phyloP scores from a whole-genome alignment of 2,329 filamentous ascomycete species.

The Rosellinia necatrix region DNA sequence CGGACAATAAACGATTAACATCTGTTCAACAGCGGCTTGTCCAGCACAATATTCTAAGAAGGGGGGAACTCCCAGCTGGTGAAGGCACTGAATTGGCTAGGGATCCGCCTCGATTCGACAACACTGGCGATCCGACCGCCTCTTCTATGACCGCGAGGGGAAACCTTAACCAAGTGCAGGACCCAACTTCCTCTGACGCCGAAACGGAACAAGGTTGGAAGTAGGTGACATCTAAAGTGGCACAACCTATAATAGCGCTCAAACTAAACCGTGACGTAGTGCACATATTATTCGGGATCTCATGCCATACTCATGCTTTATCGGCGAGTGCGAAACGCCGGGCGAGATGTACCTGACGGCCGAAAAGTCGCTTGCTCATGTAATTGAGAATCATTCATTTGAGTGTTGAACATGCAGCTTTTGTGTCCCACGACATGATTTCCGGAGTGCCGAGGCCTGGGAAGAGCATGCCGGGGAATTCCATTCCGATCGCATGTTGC shows the following conservation, averaged over 20 bases:
- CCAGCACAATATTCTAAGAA: conserved; percentile 1
- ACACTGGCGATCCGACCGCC: background rate
- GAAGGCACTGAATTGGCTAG: background rate
- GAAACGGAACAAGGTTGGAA: conserved; percentile 4
- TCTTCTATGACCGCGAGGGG: background rate
- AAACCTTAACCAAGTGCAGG: background rate
- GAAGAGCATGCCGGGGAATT: background rate
- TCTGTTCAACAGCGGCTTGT: conserved; percentile 4
- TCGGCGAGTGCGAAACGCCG: background rate
- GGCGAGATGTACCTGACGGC: background rate
- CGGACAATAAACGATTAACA: background rate
- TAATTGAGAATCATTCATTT: background rate
- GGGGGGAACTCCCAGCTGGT: background rate
- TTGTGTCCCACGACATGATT: background rate
- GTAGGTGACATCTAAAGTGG: background rate
- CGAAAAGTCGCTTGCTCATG: background rate
- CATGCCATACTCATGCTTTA: conserved; percentile 5
- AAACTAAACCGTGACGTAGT: background rate
- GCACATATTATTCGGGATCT: background rate
- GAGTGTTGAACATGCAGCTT: background rate
- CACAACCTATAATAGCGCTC: background rate
- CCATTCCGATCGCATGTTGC: background rate
- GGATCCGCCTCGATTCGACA: background rate
- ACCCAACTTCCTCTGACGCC: background rate
- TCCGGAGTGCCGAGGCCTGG: background rate